These are phyloP conservation scores for Penicillium concentricum DNA, from an alignment of 2,329 filamentous ascomycete genomes.

Conservation along the genomic window DNA sequence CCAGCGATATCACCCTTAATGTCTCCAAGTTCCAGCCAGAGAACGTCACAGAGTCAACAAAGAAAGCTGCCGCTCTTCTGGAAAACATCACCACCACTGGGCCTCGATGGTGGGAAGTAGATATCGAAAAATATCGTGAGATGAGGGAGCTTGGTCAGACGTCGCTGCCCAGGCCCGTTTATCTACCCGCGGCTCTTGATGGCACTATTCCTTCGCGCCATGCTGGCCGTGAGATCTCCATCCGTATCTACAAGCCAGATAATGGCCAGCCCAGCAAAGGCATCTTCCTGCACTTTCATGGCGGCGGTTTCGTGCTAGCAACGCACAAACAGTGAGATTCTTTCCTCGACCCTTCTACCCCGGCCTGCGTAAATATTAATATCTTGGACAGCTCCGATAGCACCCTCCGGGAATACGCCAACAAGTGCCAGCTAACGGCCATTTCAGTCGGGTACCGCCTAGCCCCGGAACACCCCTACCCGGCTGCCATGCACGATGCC, in stretches of 20 bases:
- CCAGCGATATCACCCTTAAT: background rate
- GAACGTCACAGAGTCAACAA: background rate
- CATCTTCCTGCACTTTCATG: constrained; percentile 58
- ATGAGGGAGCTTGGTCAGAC: constrained; percentile 57
- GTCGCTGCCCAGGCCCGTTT: constrained; percentile 47
- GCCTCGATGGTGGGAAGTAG: constrained; percentile 56
- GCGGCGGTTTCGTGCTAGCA: constrained; percentile 45
- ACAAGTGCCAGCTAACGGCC: constrained; percentile 49
- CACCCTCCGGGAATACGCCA: constrained; percentile 51
- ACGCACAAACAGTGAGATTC: constrained; percentile 14
- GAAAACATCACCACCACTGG: constrained; percentile 41
- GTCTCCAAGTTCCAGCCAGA: background rate
- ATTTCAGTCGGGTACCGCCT: constrained; percentile 60
- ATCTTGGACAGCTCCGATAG: constrained; percentile 41
- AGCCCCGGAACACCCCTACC: constrained; percentile 60
- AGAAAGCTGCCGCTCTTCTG: background rate
- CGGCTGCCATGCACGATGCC: constrained; percentile 36
- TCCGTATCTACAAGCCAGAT: constrained; percentile 53
- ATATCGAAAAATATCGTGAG: constrained; percentile 54
- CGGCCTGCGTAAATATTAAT: background rate
- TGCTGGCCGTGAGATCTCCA: constrained; percentile 50
- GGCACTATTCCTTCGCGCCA: constrained; percentile 55
- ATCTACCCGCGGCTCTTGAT: constrained; percentile 49
- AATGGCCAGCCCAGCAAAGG: constrained; percentile 43
- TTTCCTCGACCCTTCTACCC: too few species aligned